Evolutionary conservation across 129 eudicot genomes (phyloP).

Genomic region (Lactuca sativa): DNA sequence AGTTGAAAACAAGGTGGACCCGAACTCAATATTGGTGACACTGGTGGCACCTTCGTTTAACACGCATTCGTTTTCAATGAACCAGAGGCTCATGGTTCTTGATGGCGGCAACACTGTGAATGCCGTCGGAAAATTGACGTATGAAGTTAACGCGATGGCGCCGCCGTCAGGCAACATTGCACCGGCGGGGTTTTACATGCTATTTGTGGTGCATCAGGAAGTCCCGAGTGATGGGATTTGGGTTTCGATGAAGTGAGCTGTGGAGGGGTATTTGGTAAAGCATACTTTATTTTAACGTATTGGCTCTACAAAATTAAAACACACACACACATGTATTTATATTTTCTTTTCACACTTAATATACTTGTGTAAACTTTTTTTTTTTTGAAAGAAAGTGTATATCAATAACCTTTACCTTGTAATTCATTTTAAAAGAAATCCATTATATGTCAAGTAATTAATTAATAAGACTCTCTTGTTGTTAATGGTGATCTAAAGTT

Average conservation of each 20-base stretch:
- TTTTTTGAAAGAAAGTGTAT: too few species aligned
- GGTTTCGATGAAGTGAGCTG: slow-evolving; percentile 2
- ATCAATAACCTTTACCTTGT: too few species aligned
- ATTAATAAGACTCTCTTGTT: too few species aligned
- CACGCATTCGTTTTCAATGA: slow-evolving; percentile 63
- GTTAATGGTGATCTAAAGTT: too few species aligned
- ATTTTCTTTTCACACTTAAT: too few species aligned
- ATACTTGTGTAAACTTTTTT: too few species aligned
- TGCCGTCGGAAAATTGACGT: slow-evolving; percentile 24
- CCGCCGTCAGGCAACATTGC: slow-evolving; percentile 55
- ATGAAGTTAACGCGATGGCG: slow-evolving; percentile 32
- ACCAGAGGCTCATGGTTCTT: slow-evolving; percentile 63
- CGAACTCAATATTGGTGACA: slow-evolving; percentile 42
- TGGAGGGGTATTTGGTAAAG: too few species aligned
- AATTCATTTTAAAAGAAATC: too few species aligned
- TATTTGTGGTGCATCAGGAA: slow-evolving; percentile 62
- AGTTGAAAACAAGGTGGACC: slow-evolving; percentile 29
- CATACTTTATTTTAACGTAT: too few species aligned
- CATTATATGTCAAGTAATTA: too few species aligned
- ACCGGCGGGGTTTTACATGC: slow-evolving; percentile 53
- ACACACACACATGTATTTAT: too few species aligned
- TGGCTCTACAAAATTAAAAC: too few species aligned
- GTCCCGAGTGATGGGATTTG: slow-evolving; percentile 76
- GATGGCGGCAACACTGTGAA: slow-evolving; percentile 12
- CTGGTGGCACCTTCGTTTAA: slow-evolving; percentile 67